Base-by-base conservation (phyloP, 1,284 basidiomycete genomes). In the Pterula multifida region DNA sequence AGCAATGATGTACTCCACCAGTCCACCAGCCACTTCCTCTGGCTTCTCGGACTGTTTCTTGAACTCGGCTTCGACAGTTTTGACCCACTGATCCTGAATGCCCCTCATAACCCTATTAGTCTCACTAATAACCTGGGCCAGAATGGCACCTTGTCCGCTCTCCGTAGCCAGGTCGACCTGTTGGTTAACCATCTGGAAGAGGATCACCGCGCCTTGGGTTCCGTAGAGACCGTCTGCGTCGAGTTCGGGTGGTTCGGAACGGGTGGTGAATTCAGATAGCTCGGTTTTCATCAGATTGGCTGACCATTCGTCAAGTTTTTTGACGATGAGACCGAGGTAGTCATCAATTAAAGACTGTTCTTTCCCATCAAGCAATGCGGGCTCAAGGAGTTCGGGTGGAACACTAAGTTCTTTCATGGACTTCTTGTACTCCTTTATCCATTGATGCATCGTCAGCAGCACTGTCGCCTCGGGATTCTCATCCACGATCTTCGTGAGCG, bases 111-210 rank as follows among this genome's bases (percentile, higher is more conserved):
- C 88, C 28, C 89, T 83, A 57, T 86, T 86, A 48, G 81, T 79
- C 65, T 98, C 95, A 55, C 84, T 80, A 28, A 98, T 81, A 49
- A 97, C 93, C 15, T 90, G 84, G 22, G 91, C 83, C 45, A 99
- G 78, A 50, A 98, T 94, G 3, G 86, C 82, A 32, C 92, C 93
- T 64, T 98, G 95, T 9, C 91, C 90, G 55, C 93, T 97, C 63
- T 98, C 94, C 58, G 88, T 87, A 1, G 95, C 93, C 15, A 94
- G 77, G 61, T 98, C 96, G 55, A 94, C 77, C 64, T 98, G 94
- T 65, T 98, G 94, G 63, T 97, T 98, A 60, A 98, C 86, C 85
- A 96, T 95, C 68, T 96, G 89, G 76, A 98, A 98, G 57, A 98
- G 75, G 60, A 98, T 96, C 52, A 94, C 80, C 13, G 93, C 87